A percentile compares a stretch with the other conserved stretches of the same genome.
Evolutionary conservation across 768 basidiomycete species (phyloP).

Genomic region (Mycena pura): DNA sequence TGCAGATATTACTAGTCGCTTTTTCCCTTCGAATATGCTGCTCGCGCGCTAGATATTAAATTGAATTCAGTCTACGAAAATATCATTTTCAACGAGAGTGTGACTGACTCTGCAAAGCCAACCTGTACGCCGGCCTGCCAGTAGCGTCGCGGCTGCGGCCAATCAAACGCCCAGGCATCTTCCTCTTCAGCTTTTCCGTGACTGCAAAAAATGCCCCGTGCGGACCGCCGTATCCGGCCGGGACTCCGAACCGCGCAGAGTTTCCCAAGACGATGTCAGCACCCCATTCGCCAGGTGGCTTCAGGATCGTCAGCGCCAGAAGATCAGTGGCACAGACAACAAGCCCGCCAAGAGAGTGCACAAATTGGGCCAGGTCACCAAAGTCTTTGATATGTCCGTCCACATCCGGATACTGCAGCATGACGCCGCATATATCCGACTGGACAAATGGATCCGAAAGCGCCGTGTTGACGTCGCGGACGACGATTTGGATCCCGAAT

Average conservation of each 20-base stretch:
- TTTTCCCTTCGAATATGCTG: slow-evolving; percentile 98
- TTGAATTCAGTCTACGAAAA: background rate
- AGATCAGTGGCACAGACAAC: slow-evolving; percentile 92
- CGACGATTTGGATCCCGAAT: slow-evolving; percentile 84
- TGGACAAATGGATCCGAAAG: slow-evolving; percentile 60
- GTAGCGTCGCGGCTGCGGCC: slow-evolving; percentile 86
- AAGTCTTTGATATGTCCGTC: slow-evolving; percentile 85
- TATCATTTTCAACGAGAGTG: background rate
- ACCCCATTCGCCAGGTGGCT: slow-evolving; percentile 98
- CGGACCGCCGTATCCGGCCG: slow-evolving; percentile 95
- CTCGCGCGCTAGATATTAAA: slow-evolving; percentile 71
- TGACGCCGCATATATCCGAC: slow-evolving; percentile 79
- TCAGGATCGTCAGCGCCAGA: slow-evolving; percentile 89
- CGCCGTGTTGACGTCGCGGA: slow-evolving; percentile 63
- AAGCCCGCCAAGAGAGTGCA: slow-evolving; percentile 80
- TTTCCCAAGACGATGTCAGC: slow-evolving; percentile 96
- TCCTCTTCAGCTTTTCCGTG: slow-evolving; percentile 89
- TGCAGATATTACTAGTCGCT: slow-evolving; percentile 98
- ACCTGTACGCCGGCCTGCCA: slow-evolving; percentile 88
- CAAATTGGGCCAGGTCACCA: slow-evolving; percentile 62
- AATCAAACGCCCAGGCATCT: slow-evolving; percentile 98
- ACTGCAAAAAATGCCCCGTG: slow-evolving; percentile 98
- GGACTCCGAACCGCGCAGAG: slow-evolving; percentile 96
- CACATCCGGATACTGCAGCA: slow-evolving; percentile 95
- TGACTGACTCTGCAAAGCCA: slow-evolving; percentile 90